Evolutionary conservation across 1,139 yeast genomes (phyloP).

Genomic region (Suhomyces taliae): DNA sequence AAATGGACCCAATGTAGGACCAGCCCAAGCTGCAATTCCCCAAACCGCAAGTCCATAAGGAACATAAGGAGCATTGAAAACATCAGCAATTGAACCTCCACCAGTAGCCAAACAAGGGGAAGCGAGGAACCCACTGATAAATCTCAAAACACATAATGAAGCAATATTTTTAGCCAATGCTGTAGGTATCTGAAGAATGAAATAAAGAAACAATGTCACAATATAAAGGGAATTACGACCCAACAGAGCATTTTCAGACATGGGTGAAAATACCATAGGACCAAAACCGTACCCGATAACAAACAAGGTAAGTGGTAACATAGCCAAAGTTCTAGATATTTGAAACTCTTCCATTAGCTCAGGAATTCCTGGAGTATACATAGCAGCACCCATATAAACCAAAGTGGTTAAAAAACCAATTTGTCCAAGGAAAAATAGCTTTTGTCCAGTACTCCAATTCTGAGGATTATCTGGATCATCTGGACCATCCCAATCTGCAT

Average conservation of each 20-base stretch:
- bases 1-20: constrained; percentile 38
- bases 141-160: constrained; percentile 30
- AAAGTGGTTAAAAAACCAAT: constrained; percentile 48
- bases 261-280: constrained; percentile 38
- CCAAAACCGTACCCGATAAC: constrained; percentile 41
- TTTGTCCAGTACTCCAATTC: constrained; percentile 50
- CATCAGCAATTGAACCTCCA: constrained; percentile 35
- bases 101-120: constrained; percentile 38
- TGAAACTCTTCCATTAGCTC: constrained; percentile 28
- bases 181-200: constrained; percentile 31
- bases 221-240: constrained; percentile 51
- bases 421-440: constrained; percentile 36
- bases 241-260: constrained; percentile 42
- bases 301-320: constrained; percentile 34
- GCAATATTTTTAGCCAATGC: constrained; percentile 32
- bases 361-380: constrained; percentile 54
- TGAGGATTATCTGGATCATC: constrained; percentile 58
- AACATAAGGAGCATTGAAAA: constrained; percentile 24
- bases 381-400: constrained; percentile 61
- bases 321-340: constrained; percentile 26
- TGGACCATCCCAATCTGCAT: constrained; percentile 46
- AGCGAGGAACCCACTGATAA: constrained; percentile 34
- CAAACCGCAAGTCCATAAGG: constrained; percentile 33
- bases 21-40: constrained; percentile 37
- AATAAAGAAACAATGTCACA: constrained; percentile 26